Conservation (phyloP, 2,329 filamentous ascomycete genomes). For the Achaetomium macrosporum region DNA sequence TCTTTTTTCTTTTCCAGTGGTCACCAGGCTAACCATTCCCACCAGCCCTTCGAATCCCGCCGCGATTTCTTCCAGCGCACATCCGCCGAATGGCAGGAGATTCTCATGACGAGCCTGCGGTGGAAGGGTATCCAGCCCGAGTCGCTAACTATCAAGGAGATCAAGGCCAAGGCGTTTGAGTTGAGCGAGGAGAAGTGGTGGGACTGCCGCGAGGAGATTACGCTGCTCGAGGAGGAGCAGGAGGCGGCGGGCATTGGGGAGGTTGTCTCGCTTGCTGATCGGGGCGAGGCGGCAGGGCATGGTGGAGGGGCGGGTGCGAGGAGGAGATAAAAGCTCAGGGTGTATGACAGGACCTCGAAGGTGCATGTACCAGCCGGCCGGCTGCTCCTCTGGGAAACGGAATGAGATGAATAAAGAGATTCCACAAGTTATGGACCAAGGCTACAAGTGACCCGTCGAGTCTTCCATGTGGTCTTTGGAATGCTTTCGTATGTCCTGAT, state of each 20-base stretch:
- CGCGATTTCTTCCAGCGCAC: constrained; percentile 90
- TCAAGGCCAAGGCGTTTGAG: constrained; percentile 85
- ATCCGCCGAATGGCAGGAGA: constrained; percentile 82
- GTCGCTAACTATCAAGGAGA: constrained; percentile 75
- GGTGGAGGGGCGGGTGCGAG: constrained; percentile 36
- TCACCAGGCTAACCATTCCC: constrained; percentile 22
- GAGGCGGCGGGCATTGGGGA: constrained; percentile 93
- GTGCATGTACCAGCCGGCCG: not conserved
- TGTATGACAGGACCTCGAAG: not conserved
- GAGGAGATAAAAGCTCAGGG: constrained; percentile 21
- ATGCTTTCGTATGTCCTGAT: too few relatives aligned
- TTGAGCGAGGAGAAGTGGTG: constrained; percentile 97
- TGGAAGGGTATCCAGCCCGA: constrained; percentile 62
- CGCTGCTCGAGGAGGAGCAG: constrained; percentile 87
- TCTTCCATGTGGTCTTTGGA: too few relatives aligned
- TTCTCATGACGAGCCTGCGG: constrained; percentile 69
- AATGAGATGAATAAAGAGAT: too few relatives aligned
- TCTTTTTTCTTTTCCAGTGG: not conserved
- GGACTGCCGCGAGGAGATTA: constrained; percentile 93
- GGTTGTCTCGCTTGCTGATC: constrained; percentile 80
- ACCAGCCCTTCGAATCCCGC: constrained; percentile 78
- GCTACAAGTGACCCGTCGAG: too few relatives aligned
- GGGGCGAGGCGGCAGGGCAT: constrained; percentile 49
- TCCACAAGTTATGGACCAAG: too few relatives aligned
- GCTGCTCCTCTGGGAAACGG: too few relatives aligned